phyloP scores from a whole-genome alignment of 2,329 filamentous ascomycete species.

The Aspergillus sp. region DNA sequence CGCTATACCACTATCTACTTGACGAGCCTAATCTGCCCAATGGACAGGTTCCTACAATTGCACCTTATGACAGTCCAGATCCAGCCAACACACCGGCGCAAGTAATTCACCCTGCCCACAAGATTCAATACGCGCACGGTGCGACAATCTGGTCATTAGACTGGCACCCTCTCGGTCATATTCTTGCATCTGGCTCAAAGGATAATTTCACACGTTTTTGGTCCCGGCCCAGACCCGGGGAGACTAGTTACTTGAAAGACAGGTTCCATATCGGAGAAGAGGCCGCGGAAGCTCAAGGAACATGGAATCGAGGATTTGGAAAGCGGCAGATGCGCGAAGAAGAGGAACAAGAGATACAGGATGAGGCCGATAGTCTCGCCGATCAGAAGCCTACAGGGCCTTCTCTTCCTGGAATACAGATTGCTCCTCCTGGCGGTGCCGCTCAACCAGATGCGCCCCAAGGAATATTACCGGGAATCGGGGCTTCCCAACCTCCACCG shows the following conservation, averaged over 20 bases:
- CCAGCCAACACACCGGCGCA: conserved; percentile 76
- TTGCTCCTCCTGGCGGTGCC: conserved; percentile 55
- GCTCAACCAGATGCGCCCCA: conserved; percentile 39
- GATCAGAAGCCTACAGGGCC: conserved; percentile 73
- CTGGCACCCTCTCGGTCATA: conserved; percentile 95
- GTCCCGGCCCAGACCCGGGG: conserved; percentile 84
- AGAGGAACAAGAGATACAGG: conserved; percentile 88
- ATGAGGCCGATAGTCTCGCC: conserved; percentile 86
- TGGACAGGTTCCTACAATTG: conserved; percentile 65
- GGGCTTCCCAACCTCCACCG: conserved; percentile 36
- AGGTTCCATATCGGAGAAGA: conserved; percentile 93
- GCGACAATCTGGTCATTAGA: conserved; percentile 97
- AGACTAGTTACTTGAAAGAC: conserved; percentile 79
- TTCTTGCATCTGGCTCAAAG: conserved; percentile 91
- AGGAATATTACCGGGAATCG: conserved; percentile 44
- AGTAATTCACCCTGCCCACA: conserved; percentile 88
- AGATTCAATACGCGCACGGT: conserved; percentile 80
- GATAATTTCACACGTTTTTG: conserved; percentile 96
- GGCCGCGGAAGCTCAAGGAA: conserved; percentile 90
- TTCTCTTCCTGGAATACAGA: conserved; percentile 46
- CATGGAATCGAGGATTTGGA: conserved; percentile 77
- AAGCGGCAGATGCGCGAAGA: conserved; percentile 80
- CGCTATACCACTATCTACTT: conserved; percentile 89
- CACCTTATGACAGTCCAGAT: conserved; percentile 81
- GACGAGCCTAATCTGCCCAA: conserved; percentile 86